Conservation (phyloP, 768 basidiomycete species). For the Botryobasidium botryosum region DNA sequence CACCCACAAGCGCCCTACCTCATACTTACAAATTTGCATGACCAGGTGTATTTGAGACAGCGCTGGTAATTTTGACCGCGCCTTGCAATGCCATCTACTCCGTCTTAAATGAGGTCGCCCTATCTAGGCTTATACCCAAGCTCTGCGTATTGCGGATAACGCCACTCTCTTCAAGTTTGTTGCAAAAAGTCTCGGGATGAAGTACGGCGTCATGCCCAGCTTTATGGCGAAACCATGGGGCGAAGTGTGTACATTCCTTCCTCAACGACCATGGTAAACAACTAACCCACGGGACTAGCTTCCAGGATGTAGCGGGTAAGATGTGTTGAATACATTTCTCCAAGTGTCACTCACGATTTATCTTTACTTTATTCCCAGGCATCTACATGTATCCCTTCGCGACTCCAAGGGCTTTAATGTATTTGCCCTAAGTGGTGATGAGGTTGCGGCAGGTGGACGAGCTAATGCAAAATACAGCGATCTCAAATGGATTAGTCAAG, state of each 20-base stretch:
- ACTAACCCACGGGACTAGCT: no score
- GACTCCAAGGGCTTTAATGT: slow-evolving; percentile 52
- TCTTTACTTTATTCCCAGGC: slow-evolving; percentile 36
- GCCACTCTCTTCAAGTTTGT: slow-evolving; percentile 84
- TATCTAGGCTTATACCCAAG: slow-evolving; percentile 47
- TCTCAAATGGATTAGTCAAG: slow-evolving; percentile 65
- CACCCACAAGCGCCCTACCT: background rate
- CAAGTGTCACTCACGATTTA: background rate
- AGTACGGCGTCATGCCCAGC: slow-evolving; percentile 73
- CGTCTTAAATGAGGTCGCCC: background rate
- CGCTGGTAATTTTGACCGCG: slow-evolving; percentile 26
- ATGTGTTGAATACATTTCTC: no score
- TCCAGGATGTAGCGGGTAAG: slow-evolving; percentile 94
- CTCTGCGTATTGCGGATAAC: slow-evolving; percentile 74
- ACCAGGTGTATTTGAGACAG: slow-evolving; percentile 56
- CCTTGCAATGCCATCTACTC: background rate
- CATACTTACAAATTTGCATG: background rate
- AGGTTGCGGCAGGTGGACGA: slow-evolving; percentile 43
- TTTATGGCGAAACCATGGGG: slow-evolving; percentile 99
- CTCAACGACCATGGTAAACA: background rate
- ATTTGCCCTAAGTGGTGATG: slow-evolving; percentile 53
- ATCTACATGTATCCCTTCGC: slow-evolving; percentile 81
- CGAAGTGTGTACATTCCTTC: slow-evolving; percentile 37
- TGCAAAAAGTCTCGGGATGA: slow-evolving; percentile 84
- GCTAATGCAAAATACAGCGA: slow-evolving; percentile 59